Conservation (phyloP, 2,329 filamentous ascomycete genomes). For the Fusarium fujikuroi region DNA sequence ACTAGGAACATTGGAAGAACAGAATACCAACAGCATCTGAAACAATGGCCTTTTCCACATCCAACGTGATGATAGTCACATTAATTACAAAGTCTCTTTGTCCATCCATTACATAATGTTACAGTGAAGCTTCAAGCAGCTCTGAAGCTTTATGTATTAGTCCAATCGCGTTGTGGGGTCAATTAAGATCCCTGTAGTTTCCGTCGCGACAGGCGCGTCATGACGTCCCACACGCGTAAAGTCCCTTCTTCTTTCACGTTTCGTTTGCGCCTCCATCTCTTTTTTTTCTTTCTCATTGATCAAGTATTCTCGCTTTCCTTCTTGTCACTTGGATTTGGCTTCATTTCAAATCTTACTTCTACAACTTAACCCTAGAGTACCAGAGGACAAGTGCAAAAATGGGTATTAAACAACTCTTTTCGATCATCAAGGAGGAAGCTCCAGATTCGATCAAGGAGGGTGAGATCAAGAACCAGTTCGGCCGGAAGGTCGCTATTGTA, state of each 20-base stretch:
- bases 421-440: constrained; percentile 89
- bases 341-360: not conserved
- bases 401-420: constrained; percentile 79
- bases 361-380: not conserved
- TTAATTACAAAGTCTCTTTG: not conserved
- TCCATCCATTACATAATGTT: not conserved
- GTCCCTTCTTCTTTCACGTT: constrained; percentile 29
- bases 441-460: constrained; percentile 96
- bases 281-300: not conserved
- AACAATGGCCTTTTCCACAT: not conserved
- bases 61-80: not conserved
- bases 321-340: not conserved
- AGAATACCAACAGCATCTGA: rapidly evolving
- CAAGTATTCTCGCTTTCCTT: not conserved
- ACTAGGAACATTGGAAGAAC: not conserved
- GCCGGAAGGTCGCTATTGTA: constrained; percentile 97
- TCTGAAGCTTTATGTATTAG: not conserved
- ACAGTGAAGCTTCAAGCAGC: not conserved
- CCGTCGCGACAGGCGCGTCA: constrained; percentile 47
- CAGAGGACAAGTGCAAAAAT: constrained; percentile 52
- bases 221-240: constrained; percentile 42
- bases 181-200: constrained; percentile 47
- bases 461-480: constrained; percentile 99
- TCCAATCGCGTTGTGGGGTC: constrained; percentile 39
- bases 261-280: constrained; percentile 14